phyloP scores from a whole-genome alignment of 345 rosid genomes.

The Moringa oleifera region DNA sequence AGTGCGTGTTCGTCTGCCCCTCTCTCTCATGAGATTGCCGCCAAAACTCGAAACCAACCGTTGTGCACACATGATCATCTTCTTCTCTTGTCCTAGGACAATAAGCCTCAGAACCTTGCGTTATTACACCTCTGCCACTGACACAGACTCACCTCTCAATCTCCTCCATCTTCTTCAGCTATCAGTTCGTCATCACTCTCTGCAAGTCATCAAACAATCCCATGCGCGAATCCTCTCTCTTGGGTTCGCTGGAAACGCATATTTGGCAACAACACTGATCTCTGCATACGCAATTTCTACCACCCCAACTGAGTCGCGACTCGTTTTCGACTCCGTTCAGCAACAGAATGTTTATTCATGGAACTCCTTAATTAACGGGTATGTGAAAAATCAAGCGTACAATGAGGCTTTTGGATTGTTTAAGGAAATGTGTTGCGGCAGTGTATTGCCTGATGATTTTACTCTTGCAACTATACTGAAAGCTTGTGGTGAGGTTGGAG shows the following conservation, averaged over 20 bases:
- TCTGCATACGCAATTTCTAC: conserved; percentile 42
- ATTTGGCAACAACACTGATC: conserved; percentile 52
- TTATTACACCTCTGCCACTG: conserved; percentile 21
- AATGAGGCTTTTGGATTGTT: conserved; percentile 38
- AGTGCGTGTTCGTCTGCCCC: no score
- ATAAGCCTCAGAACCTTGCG: conserved; percentile 6
- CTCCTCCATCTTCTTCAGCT: conserved; percentile 38
- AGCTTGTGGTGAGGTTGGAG: conserved; percentile 34
- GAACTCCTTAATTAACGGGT: conserved; percentile 59
- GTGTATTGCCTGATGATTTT: conserved; percentile 43
- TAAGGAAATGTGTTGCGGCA: conserved; percentile 25
- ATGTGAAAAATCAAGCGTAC: conserved; percentile 29
- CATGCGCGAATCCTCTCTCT: conserved; percentile 37
- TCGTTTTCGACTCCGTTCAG: conserved; percentile 38
- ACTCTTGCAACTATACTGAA: conserved; percentile 43
- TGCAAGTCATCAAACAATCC: conserved; percentile 32
- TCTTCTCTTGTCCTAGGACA: conserved; percentile 4
- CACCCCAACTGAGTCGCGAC: conserved; percentile 20
- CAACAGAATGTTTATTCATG: conserved; percentile 31
- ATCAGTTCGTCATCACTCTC: conserved; percentile 28
- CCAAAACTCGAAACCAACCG: background rate
- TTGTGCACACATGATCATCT: conserved; percentile 7
- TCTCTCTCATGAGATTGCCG: no score
- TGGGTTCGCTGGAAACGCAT: conserved; percentile 32
- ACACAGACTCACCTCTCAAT: conserved; percentile 12